Evolutionary conservation across 306 rosid genomes (phyloP).

Genomic region (Myrica gale): DNA sequence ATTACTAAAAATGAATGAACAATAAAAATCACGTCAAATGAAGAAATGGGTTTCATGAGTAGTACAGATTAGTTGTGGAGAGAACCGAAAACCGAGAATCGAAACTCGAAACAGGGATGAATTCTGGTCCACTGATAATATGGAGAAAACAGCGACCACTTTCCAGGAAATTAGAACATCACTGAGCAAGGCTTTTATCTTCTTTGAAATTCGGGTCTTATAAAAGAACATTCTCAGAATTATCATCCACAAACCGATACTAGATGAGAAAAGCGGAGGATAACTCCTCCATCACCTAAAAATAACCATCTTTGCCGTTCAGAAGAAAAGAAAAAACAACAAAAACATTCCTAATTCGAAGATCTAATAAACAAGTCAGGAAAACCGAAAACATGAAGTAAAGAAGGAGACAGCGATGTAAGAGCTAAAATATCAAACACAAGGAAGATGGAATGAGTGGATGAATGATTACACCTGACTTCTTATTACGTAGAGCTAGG

Average conservation of each 20-base stretch:
- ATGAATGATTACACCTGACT: slow-evolving; percentile 54
- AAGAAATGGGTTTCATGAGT: background rate
- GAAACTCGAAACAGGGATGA: background rate
- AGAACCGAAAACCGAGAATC: background rate
- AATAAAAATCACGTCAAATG: background rate
- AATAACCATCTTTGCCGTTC: slow-evolving; percentile 6
- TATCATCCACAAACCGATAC: too few species aligned
- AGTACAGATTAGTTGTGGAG: background rate
- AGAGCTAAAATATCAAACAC: too few species aligned
- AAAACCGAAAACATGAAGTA: too few species aligned
- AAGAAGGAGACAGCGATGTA: too few species aligned
- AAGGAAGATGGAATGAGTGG: background rate
- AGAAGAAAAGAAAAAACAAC: background rate
- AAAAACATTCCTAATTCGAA: slow-evolving; percentile 16
- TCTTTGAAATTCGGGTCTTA: too few species aligned
- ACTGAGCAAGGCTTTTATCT: background rate
- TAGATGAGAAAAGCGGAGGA: background rate
- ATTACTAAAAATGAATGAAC: background rate
- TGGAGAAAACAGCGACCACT: background rate
- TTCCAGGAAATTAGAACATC: background rate
- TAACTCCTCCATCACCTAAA: slow-evolving; percentile 1
- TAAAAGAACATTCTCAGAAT: background rate
- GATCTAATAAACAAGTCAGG: background rate
- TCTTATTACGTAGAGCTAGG: slow-evolving; percentile 33
- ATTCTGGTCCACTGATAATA: background rate